These are phyloP conservation scores for Cercospora zeina DNA, from an alignment of 2,329 filamentous ascomycete genomes.

Conservation along the genomic window DNA sequence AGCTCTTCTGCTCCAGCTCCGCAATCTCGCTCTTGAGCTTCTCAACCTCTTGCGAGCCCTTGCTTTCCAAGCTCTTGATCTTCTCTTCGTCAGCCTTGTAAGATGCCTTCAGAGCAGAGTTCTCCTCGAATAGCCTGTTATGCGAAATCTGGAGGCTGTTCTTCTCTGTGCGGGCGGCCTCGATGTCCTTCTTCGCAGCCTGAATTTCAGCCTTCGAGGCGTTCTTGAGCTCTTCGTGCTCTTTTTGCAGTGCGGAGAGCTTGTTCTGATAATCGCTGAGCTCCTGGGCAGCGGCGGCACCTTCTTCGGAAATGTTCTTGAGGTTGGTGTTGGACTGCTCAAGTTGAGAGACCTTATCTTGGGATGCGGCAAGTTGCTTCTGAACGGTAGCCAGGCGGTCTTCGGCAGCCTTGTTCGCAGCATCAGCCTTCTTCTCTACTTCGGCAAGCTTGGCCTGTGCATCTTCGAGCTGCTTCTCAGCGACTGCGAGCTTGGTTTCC, in stretches of 20 bases:
- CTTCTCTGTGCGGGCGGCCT: slow-evolving; percentile 26
- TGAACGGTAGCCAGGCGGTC: slow-evolving; percentile 18
- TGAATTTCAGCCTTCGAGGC: slow-evolving; percentile 22
- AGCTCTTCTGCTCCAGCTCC: slow-evolving; percentile 23
- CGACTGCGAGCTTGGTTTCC: slow-evolving; percentile 21
- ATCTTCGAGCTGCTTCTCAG: slow-evolving; percentile 24
- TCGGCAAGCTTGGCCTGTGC: slow-evolving; percentile 24
- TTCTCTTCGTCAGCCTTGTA: slow-evolving; percentile 23
- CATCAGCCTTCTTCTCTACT: slow-evolving; percentile 18
- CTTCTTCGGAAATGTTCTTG: slow-evolving; percentile 25
- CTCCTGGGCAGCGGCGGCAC: slow-evolving; percentile 22
- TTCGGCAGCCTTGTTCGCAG: slow-evolving; percentile 17
- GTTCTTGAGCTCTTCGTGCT: slow-evolving; percentile 28
- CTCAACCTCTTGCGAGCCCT: slow-evolving; percentile 19
- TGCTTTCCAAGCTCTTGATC: slow-evolving; percentile 21
- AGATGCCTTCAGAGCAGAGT: slow-evolving; percentile 22
- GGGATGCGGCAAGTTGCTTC: slow-evolving; percentile 25
- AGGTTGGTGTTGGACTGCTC: slow-evolving; percentile 23
- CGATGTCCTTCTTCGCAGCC: slow-evolving; percentile 27
- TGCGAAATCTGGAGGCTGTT: slow-evolving; percentile 29
- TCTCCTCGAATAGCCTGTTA: slow-evolving; percentile 32
- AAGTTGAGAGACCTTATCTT: slow-evolving; percentile 25
- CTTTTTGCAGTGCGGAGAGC: slow-evolving; percentile 23
- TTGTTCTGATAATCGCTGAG: slow-evolving; percentile 24
- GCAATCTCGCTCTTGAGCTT: slow-evolving; percentile 26